Percentiles rank a stretch among this genome's conserved stretches.
Evolutionary conservation across 192 early-diverging fungal species (phyloP).

Genomic region (Coemansia sp.): DNA sequence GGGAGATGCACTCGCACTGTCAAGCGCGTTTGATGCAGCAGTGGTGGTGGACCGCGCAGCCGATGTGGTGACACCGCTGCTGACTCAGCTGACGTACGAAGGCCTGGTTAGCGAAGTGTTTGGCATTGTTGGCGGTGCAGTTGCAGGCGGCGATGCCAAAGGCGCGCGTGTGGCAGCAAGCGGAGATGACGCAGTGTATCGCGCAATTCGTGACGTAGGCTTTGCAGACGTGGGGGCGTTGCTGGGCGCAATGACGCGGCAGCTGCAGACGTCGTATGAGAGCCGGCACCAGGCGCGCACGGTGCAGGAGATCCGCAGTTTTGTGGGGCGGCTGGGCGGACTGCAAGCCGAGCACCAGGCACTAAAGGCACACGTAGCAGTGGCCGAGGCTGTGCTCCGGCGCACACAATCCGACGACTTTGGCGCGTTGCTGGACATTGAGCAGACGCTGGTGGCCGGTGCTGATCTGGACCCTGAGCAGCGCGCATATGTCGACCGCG

Average conservation of each 20-base stretch:
- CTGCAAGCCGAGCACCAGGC: slow-evolving; percentile 87
- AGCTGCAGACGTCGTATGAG: slow-evolving; percentile 87
- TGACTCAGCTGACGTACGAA: slow-evolving; percentile 96
- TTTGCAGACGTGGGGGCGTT: slow-evolving; percentile 87
- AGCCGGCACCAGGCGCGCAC: slow-evolving; percentile 88
- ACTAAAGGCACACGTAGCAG: slow-evolving; percentile 52
- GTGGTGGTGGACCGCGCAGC: slow-evolving; percentile 89
- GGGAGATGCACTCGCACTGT: slow-evolving; percentile 44
- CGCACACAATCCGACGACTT: slow-evolving; percentile 82
- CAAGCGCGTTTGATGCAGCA: slow-evolving; percentile 73
- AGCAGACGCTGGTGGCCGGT: slow-evolving; percentile 64
- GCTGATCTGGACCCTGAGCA: slow-evolving; percentile 24
- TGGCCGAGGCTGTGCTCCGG: slow-evolving; percentile 80
- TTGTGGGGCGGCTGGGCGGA: slow-evolving; percentile 81
- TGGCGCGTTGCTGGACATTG: slow-evolving; percentile 78
- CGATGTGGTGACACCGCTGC: slow-evolving; percentile 88
- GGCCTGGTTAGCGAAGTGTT: slow-evolving; percentile 94
- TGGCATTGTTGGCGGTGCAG: slow-evolving; percentile 63
- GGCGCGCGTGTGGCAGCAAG: slow-evolving; percentile 81
- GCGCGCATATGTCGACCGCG: slow-evolving; percentile 64
- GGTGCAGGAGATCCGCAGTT: slow-evolving; percentile 87
- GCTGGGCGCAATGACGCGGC: slow-evolving; percentile 79
- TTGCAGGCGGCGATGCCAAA: slow-evolving; percentile 33
- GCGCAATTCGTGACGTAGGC: slow-evolving; percentile 81
- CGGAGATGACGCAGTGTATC: slow-evolving; percentile 76